These are phyloP conservation scores for Claviceps quebecensis DNA, from an alignment of 2,329 filamentous ascomycete species.

Conservation along the genomic window DNA sequence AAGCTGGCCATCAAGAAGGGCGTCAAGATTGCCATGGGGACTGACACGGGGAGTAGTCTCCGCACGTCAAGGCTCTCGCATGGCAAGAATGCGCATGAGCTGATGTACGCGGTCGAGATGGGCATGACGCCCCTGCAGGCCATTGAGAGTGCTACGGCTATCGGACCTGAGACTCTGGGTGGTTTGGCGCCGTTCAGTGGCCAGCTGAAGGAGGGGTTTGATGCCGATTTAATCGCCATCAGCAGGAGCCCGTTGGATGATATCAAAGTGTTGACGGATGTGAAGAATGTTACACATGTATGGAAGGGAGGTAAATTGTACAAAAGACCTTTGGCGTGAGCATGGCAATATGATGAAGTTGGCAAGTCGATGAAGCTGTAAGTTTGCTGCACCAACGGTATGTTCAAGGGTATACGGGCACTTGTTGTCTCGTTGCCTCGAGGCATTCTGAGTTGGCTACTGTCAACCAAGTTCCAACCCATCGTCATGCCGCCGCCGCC, in stretches of 20 bases:
- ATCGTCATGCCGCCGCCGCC: too few relatives aligned
- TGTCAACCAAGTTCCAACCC: too few relatives aligned
- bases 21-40: constrained; percentile 26
- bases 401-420: too few relatives aligned
- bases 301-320: constrained; percentile 29
- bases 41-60: constrained; percentile 24
- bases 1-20: constrained; percentile 23
- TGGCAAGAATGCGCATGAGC: constrained; percentile 26
- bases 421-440: too few relatives aligned
- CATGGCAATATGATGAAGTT: too few relatives aligned
- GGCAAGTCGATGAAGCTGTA: too few relatives aligned
- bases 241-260: constrained; percentile 27
- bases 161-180: constrained; percentile 28
- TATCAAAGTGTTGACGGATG: constrained; percentile 25
- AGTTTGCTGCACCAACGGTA: too few relatives aligned
- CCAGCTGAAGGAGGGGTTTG: constrained; percentile 30
- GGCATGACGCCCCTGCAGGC: constrained; percentile 35
- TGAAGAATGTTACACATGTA: constrained; percentile 24
- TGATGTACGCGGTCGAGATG: constrained; percentile 31
- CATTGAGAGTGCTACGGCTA: constrained; percentile 35
- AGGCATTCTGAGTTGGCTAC: too few relatives aligned
- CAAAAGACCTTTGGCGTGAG: constrained; percentile 14
- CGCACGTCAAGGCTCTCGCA: constrained; percentile 7
- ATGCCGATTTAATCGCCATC: constrained; percentile 33
- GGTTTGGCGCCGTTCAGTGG: constrained; percentile 29